Base-by-base conservation (phyloP, 345 rosid genomes). In the Xanthoceras sorbifolium region DNA sequence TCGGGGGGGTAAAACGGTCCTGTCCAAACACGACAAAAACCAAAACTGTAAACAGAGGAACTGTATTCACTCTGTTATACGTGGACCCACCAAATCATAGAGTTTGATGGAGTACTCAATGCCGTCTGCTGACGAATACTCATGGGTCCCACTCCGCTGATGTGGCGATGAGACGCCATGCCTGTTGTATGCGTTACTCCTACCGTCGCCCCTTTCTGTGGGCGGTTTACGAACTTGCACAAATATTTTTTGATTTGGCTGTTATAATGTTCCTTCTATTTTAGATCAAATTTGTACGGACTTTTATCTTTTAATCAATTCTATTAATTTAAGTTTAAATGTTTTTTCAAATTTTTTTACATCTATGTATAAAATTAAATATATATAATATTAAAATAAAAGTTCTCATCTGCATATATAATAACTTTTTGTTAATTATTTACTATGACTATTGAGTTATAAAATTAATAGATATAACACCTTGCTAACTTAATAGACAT, bases 21-120 rank as follows among this genome's bases (percentile, higher is more conserved):
- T n/a, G 32, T 36, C 62, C 9, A 64, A 31, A 73, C 71, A 73
- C 74, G 81, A 83, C 85, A 74, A 64, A 15, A 26, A 31, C 4
- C 1, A 28, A 57, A 77, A 71, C 61, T 60, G 78, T 64, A 57
- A 69, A 55, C 20, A 52, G 75, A 64, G 17, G 9, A 15, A 26
- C 52, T 36, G 34, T 36, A 18, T 50, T 50, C 18, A 1, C n/a
- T 11, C 6, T 50, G 55, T 50, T n/a, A 50, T 3, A 5, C 18
- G 55, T 57, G 69, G 68, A 50, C 81, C 79, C 70, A 64, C 74
- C 36, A 38, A 34, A 46, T 74, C 79, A 60, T 74, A 5, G 36
- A 26, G 15, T 22, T 36, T 34, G 69, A 74, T 18, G 29, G 29
- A 4, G 23, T 31, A 4, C 9, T 44, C 64, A 46, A 77, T 78